phyloP scores from a whole-genome alignment of 2,329 filamentous ascomycete species.

The Pseudomassariella vexata region DNA sequence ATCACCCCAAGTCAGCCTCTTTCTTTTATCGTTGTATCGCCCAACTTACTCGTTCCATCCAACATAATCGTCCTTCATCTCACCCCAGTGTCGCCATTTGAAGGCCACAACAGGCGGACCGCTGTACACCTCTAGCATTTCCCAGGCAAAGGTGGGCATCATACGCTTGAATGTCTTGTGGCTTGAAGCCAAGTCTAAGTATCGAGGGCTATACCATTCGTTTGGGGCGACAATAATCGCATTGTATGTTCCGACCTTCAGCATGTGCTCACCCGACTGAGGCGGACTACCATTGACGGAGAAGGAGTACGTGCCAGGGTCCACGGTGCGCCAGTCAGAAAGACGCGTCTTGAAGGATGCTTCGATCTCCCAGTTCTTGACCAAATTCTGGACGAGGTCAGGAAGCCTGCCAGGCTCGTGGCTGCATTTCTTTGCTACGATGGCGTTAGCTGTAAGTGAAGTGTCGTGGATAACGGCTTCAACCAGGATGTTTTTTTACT shows the following conservation, averaged over 20 bases:
- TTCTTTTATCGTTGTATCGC: not conserved
- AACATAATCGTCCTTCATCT: conserved; percentile 61
- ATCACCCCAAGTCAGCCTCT: not conserved
- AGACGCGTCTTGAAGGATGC: conserved; percentile 61
- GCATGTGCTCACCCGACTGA: conserved; percentile 57
- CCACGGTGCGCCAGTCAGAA: conserved; percentile 60
- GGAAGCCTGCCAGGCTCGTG: conserved; percentile 52
- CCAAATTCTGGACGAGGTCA: conserved; percentile 60
- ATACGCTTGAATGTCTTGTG: conserved; percentile 69
- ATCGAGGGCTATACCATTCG: conserved; percentile 57
- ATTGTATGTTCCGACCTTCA: conserved; percentile 64
- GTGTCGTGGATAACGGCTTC: too few species aligned
- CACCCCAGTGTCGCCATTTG: conserved; percentile 63
- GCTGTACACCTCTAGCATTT: conserved; percentile 62
- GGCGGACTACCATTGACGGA: conserved; percentile 56
- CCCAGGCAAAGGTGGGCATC: conserved; percentile 70
- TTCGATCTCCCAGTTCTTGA: conserved; percentile 71
- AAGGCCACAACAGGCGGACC: conserved; percentile 58
- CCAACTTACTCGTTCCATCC: conserved; percentile 55
- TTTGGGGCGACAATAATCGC: conserved; percentile 59
- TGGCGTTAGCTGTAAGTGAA: not conserved
- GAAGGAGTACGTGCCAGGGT: conserved; percentile 54
- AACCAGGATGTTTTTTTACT: conserved; percentile 34
- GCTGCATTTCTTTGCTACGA: conserved; percentile 53
- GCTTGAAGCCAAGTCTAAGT: conserved; percentile 57